phyloP scores from a whole-genome alignment of 495 filamentous ascomycete species.

The Aspergillus sparsus region DNA sequence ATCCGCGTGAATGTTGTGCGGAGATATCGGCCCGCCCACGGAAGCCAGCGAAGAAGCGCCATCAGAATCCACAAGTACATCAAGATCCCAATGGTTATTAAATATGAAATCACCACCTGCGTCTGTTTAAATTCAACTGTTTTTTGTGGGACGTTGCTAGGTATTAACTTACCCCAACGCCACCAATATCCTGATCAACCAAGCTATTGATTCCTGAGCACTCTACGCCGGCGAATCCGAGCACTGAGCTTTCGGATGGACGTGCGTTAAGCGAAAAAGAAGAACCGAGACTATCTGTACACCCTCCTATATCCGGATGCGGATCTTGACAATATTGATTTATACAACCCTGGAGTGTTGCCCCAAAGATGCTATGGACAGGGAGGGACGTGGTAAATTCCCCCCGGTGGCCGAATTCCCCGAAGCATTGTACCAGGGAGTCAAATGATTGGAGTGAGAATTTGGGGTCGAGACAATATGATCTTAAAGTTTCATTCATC shows the following conservation, averaged over 20 bases:
- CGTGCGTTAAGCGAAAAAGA: not conserved
- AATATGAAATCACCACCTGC: not conserved
- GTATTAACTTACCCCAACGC: not conserved
- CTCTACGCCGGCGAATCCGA: not conserved
- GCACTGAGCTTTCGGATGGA: not conserved
- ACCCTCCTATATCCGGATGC: not conserved
- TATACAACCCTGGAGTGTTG: not conserved
- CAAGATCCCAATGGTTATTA: not conserved
- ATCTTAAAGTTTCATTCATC: not conserved
- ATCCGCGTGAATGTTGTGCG: not conserved
- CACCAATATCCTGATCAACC: not conserved
- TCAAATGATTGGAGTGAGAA: not conserved
- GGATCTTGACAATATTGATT: not conserved
- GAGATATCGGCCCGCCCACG: not conserved
- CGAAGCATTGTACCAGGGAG: not conserved
- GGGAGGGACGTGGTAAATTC: not conserved
- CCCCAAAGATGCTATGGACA: not conserved
- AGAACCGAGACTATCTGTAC: not conserved
- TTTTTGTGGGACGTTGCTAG: not conserved
- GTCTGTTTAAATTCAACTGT: not conserved
- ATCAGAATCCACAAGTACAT: not conserved
- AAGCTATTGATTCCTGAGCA: not conserved
- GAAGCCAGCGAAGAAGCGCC: not conserved
- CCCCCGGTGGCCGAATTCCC: not conserved
- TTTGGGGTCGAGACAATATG: not conserved